Conservation (phyloP, 306 rosid genomes). For the Carpinus viminea region DNA sequence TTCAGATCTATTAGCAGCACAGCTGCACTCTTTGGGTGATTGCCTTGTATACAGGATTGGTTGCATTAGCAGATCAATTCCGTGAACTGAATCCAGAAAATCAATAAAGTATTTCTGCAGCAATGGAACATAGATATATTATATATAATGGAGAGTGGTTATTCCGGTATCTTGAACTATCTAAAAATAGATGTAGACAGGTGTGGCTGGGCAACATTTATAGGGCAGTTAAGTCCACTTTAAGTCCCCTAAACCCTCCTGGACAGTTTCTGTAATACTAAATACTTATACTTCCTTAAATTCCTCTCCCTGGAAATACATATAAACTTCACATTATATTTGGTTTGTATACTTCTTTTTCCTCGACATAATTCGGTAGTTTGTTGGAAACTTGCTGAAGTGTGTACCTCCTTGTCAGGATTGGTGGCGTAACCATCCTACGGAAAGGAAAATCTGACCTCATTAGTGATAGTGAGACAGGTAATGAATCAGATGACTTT, state of each 20-base stretch:
- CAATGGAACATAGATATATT: neutral
- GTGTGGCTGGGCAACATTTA: slow-evolving; percentile 4
- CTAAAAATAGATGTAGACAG: slow-evolving; percentile 4
- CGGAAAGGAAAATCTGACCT: slow-evolving; percentile 80
- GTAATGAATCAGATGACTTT: slow-evolving; percentile 40
- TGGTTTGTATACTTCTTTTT: neutral
- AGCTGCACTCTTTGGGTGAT: neutral
- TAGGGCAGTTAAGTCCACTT: neutral
- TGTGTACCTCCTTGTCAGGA: slow-evolving; percentile 51
- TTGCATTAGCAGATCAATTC: neutral
- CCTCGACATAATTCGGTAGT: neutral
- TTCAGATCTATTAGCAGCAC: neutral
- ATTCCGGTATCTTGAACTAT: slow-evolving; percentile 12
- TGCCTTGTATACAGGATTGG: neutral
- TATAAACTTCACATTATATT: neutral
- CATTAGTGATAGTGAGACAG: slow-evolving; percentile 77
- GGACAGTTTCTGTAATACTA: neutral
- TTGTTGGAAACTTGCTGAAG: slow-evolving; percentile 24
- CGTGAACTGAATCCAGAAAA: neutral
- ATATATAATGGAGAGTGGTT: neutral
- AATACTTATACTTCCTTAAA: neutral
- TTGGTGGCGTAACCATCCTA: slow-evolving; percentile 81
- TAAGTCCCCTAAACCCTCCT: neutral
- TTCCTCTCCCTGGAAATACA: neutral
- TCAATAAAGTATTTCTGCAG: neutral